Base-by-base conservation (phyloP, 2,329 filamentous ascomycete species). In the Scytalidium lignicola region DNA sequence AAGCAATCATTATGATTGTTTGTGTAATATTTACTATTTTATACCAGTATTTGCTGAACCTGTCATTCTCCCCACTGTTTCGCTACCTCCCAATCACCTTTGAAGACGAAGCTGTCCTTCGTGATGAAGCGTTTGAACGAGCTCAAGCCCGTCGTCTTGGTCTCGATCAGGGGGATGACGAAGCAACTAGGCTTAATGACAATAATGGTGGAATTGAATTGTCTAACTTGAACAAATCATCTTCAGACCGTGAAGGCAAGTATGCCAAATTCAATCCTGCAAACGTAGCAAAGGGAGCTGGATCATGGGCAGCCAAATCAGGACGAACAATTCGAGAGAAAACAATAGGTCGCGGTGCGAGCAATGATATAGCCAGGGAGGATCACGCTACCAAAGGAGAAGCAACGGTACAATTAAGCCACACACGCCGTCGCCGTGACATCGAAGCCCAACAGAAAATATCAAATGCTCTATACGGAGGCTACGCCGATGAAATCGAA, bases 51-150 rank as follows among this genome's bases (percentile, higher is more conserved):
- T 70, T 95, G 1, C 75, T 97, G 46, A 96, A 96, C 65, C 72
- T 75, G 47, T 87, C 90, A 0, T 97, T 99, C 58, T 80, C 81
- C 0, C 92, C 93, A 2, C 76, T 99, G 9, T 85, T 95, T 64
- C 82, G 86, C 37, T 96, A 96, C 61, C 73, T 99, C 3, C 93
- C 93, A 0, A 95, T 97, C 55, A 97, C 92, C 0, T 83, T 97
- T 48, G 93, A 99, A 65, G 93, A 97, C 55, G 92, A 96, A 63
- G 93, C 93, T 2, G 88, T 93, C 1, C 73, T 88, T n/a, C 85
- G 92, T 6, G 93, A 99, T 58, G 83, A 92, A 61, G 88, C 87
- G 37, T 99, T 97, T 63, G 85, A 90, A 58, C 77, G 86, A 43
- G 85, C 85, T 3, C 90, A 95, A 64, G 82, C 85, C 50, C 75